These are phyloP conservation scores for Clavispora santaluciae DNA, from an alignment of 805 yeast genomes.

Conservation along the genomic window DNA sequence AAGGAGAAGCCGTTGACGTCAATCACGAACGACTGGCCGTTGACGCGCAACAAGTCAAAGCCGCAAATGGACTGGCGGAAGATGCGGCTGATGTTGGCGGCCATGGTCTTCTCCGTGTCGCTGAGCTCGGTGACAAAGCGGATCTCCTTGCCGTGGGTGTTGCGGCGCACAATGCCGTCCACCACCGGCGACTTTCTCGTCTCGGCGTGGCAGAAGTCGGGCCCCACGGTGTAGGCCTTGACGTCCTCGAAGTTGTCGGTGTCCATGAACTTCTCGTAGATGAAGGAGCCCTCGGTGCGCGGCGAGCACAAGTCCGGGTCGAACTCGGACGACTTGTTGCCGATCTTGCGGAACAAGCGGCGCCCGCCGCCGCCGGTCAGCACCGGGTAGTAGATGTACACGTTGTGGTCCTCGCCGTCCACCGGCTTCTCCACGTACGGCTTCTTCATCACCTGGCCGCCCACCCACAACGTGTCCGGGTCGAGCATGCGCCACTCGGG, in stretches of 20 bases:
- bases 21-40: slow-evolving; percentile 85
- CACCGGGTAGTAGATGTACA: slow-evolving; percentile 82
- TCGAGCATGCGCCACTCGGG: slow-evolving; percentile 86
- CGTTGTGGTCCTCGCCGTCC: slow-evolving; percentile 98
- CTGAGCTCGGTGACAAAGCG: slow-evolving; percentile 80
- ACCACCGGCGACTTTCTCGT: slow-evolving; percentile 98
- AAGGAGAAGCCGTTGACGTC: slow-evolving; percentile 98
- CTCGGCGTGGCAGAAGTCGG: slow-evolving; percentile 90
- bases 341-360: slow-evolving; percentile 88
- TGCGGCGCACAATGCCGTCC: slow-evolving; percentile 97
- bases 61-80: slow-evolving; percentile 97
- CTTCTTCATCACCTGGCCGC: slow-evolving; percentile 67
- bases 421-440: slow-evolving; percentile 99
- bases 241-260: slow-evolving; percentile 98
- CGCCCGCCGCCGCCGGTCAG: slow-evolving; percentile 98
- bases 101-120: slow-evolving; percentile 74
- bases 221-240: slow-evolving; percentile 96
- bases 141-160: slow-evolving; percentile 95
- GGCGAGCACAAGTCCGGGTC: slow-evolving; percentile 74
- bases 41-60: slow-evolving; percentile 85
- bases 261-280: slow-evolving; percentile 94
- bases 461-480: slow-evolving; percentile 67
- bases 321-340: slow-evolving; percentile 93
- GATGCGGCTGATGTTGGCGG: slow-evolving; percentile 63
- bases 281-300: slow-evolving; percentile 84